Evolutionary conservation across 2,329 filamentous ascomycete species (phyloP), one percentile per base, ranked within the genome.

Genomic region (Neofusicoccum umdonicola): DNA sequence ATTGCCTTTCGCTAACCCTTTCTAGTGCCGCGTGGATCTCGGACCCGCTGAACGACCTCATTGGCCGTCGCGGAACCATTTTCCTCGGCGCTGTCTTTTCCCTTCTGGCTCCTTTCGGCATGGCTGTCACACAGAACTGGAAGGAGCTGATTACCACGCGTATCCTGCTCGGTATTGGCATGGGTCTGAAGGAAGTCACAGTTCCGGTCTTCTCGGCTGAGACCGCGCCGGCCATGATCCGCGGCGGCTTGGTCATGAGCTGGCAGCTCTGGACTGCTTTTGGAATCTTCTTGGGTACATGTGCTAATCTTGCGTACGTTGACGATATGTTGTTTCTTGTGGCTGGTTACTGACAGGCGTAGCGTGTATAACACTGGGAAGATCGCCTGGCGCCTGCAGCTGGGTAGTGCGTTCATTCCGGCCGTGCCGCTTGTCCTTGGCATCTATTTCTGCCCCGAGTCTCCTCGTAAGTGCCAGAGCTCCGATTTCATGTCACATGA

Each of bases 151-250:
- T 94, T 66, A 82, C 86, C 51, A 88, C 87, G 58, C 87, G 92
- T 47, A 84, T 94, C 67, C 81, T 90, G 13, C 84, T 94, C 67
- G 92, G 92, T 7, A 85, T 95, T 50, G 90, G 89, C 1, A 92
- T 93, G 80, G 90, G 90, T 31, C 83, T 88, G 13, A 93, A 93
- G 73, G 87, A 87, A 19, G 87, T 88, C 0, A 91, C 89, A 0
- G 89, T 92, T 1, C 90, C 91, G 0, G 87, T 93, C 34, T 93
- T 91, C 70, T 88, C 89, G 0, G 90, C 90, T 2, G 90, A 93
- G 75, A 90, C 86, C 64, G 85, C 88, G 0, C 90, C 90, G 1
- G 56, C 56, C 8, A 45, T 27, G 17, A 47, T 60, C 9, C 41
- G 56, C 7, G 56, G 56, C 5, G 56, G 41, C 9, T 41, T 60